phyloP scores from a whole-genome alignment of 148 eudicot species.

The Amaranthus cruentus region DNA sequence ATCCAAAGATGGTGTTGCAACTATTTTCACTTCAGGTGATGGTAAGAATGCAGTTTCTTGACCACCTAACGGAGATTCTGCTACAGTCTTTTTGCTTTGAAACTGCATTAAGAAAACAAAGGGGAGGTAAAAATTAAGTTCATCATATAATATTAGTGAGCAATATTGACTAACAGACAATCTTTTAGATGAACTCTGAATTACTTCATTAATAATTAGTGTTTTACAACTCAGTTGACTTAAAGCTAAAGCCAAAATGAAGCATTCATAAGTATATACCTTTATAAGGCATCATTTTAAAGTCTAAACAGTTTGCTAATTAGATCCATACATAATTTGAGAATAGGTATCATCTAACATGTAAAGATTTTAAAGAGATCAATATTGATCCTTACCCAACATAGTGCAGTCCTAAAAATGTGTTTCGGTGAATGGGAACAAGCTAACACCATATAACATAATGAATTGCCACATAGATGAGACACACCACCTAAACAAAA shows the following conservation, averaged over 20 bases:
- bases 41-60: slow-evolving; percentile 27
- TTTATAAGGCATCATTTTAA: background rate
- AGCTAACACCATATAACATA: no score
- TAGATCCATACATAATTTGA: no score
- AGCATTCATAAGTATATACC: background rate
- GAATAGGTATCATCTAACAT: no score
- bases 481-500: background rate
- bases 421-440: no score
- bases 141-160: background rate
- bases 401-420: no score
- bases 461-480: background rate
- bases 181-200: background rate
- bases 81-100: slow-evolving; percentile 49
- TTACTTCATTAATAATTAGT: background rate
- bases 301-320: no score
- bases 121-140: background rate
- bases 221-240: background rate
- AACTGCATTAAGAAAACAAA: slow-evolving; percentile 37
- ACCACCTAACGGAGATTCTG: slow-evolving; percentile 47
- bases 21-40: slow-evolving; percentile 38
- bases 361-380: background rate
- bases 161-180: background rate
- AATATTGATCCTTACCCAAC: background rate
- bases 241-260: background rate
- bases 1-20: slow-evolving; percentile 48